Evolutionary conservation across 1,139 yeast genomes (phyloP), one percentile per base, ranked within the genome.

Genomic region (Saccharomyces hybrid): DNA sequence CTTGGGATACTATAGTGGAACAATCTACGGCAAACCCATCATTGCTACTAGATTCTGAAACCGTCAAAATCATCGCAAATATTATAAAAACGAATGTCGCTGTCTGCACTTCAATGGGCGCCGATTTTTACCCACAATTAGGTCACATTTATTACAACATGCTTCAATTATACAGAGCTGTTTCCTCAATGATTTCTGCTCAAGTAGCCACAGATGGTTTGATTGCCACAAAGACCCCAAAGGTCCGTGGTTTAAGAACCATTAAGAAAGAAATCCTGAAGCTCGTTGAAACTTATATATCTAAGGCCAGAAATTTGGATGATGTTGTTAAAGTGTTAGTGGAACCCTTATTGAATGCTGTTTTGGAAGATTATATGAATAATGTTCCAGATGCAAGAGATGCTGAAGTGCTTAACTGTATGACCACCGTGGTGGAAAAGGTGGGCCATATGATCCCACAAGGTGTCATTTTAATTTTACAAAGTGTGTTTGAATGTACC

Each of bases 371-470:
- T 72, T 95, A 95, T 73, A 82, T 82, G 66, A 76, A 83, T 23
- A 88, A 88, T 66, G 96, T 90, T 41, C 96, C 99, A 4, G 96
- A 89, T 74, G 97, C 98, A 6, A 84, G 99, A 68, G 99, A 95
- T 74, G 96, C 97, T 5, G 99, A 95, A 74, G 99, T 93, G 3
- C 79, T 93, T 69, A 88, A 88, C 72, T 90, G 98, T 79, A 86
- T 93, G 82, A 84, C 96, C 16, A 90, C 97, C 1, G 81, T 95
- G 59, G 95, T 93, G 25, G 76, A 82, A 42, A 85, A 90, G 69
- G 95, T 90, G 54, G 98, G 98, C 11, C 86, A 80, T 61, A 75
- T 86, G 78, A 89, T 91, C 56, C 95, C 97, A 13, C 95, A 88
- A 58, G 96, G 95, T 61, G 95, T 93, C 56, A 89, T 93, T 41